Conservation (phyloP, 1,139 yeast genomes). For the Debaryomycetaceae sp. region DNA sequence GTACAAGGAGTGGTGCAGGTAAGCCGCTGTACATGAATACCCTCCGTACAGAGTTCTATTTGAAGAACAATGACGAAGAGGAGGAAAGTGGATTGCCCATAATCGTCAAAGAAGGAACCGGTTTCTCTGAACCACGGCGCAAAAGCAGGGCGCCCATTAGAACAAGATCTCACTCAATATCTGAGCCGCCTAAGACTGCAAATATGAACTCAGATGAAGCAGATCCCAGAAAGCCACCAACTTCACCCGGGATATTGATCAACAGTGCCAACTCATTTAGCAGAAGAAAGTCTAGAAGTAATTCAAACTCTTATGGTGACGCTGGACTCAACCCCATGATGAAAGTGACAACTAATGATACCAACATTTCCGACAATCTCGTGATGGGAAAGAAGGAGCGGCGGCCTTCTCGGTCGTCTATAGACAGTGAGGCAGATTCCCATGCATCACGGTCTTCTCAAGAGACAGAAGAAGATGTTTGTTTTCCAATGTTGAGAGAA, state of each 20-base stretch:
- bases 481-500: slow-evolving; percentile 87
- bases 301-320: slow-evolving; percentile 17
- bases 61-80: slow-evolving; percentile 22
- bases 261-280: slow-evolving; percentile 8
- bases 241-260: slow-evolving; percentile 9
- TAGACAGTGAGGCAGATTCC: slow-evolving; percentile 65
- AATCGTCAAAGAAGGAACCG: slow-evolving; percentile 7
- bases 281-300: slow-evolving; percentile 14
- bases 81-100: slow-evolving; percentile 14
- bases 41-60: slow-evolving; percentile 21
- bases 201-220: slow-evolving; percentile 20
- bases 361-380: slow-evolving; percentile 14
- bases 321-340: slow-evolving; percentile 28
- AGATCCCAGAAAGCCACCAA: background rate
- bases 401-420: slow-evolving; percentile 34
- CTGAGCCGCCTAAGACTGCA: slow-evolving; percentile 27
- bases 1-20: slow-evolving; percentile 1
- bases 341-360: slow-evolving; percentile 32
- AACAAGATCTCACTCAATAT: slow-evolving; percentile 30
- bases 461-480: slow-evolving; percentile 95
- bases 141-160: slow-evolving; percentile 14
- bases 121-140: slow-evolving; percentile 13
- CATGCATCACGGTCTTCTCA: slow-evolving; percentile 71
- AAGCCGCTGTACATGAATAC: slow-evolving; percentile 8
- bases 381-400: slow-evolving; percentile 17